Evolutionary conservation across 1,284 basidiomycete species (phyloP).

Genomic region (Rhodotorula sp.): DNA sequence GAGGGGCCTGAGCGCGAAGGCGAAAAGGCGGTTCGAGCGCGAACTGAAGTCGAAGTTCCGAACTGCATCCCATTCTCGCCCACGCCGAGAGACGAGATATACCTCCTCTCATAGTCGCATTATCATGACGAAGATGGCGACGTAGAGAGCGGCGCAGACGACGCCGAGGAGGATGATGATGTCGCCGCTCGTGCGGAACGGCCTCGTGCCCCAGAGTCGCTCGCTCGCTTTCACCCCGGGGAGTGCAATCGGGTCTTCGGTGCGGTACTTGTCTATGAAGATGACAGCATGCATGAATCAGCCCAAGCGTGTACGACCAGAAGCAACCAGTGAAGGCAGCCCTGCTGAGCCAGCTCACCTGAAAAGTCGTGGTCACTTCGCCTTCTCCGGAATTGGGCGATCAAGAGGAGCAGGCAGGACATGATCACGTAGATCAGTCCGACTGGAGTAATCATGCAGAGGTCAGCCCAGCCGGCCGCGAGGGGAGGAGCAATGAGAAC

Average conservation of each 20-base stretch:
- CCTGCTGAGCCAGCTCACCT: slow-evolving; percentile 12
- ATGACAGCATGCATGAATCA: too few species aligned
- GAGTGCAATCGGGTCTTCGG: neutral
- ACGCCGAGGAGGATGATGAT: slow-evolving; percentile 22
- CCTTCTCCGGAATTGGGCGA: slow-evolving; percentile 9
- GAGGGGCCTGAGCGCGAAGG: too few species aligned
- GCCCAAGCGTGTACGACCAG: too few species aligned
- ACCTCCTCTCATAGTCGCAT: slow-evolving; percentile 10
- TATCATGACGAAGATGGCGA: slow-evolving; percentile 27
- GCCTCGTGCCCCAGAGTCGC: slow-evolving; percentile 26
- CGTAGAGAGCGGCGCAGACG: slow-evolving; percentile 22
- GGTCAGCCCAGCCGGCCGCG: neutral
- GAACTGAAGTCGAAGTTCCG: neutral
- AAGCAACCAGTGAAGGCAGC: too few species aligned
- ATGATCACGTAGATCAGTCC: slow-evolving; percentile 32
- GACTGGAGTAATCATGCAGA: neutral
- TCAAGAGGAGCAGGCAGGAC: slow-evolving; percentile 19
- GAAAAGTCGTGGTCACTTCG: slow-evolving; percentile 31
- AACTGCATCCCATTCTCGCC: too few species aligned
- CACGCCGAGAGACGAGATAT: too few species aligned
- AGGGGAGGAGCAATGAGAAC: neutral
- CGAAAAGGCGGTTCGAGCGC: too few species aligned
- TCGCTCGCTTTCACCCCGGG: slow-evolving; percentile 12
- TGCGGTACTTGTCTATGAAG: neutral
- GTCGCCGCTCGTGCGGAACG: slow-evolving; percentile 30